A percentile compares a stretch with the other conserved stretches of the same genome.
phyloP scores from a whole-genome alignment of 2,329 filamentous ascomycete species.

The Pseudopyrenochaeta lycopersici region DNA sequence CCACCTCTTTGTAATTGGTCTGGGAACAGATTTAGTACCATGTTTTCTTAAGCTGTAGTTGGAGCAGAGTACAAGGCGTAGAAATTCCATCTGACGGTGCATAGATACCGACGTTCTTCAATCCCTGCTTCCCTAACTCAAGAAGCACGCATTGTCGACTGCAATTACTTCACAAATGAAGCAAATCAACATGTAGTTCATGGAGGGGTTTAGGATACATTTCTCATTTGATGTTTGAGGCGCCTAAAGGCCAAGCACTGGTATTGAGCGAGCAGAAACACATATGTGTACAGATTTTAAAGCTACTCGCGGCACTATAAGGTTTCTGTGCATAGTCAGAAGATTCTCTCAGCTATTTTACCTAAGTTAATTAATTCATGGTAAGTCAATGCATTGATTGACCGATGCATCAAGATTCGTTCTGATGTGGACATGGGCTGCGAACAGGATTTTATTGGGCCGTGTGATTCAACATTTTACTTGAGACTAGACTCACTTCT shows the following conservation, averaged over 20 bases:
- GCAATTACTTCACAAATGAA: conserved; percentile 63
- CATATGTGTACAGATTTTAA: conserved; percentile 18
- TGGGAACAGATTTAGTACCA: conserved; percentile 1
- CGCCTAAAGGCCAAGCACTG: conserved; percentile 56
- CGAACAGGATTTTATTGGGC: too few relatives aligned
- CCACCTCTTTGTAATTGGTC: conserved; percentile 9
- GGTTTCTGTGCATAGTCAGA: conserved; percentile 27
- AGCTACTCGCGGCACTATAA: conserved; percentile 34
- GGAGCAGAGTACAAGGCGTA: conserved; percentile 22
- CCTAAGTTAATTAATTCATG: too few relatives aligned
- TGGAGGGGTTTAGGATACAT: conserved; percentile 60
- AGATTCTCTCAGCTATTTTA: too few relatives aligned
- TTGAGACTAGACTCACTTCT: too few relatives aligned
- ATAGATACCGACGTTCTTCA: conserved; percentile 29
- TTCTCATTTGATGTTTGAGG: conserved; percentile 51
- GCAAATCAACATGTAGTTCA: conserved; percentile 53
- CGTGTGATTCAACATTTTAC: too few relatives aligned
- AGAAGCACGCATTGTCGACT: conserved; percentile 61
- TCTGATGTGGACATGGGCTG: too few relatives aligned
- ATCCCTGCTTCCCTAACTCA: conserved; percentile 55
- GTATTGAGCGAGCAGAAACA: conserved; percentile 45
- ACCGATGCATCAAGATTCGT: too few relatives aligned
- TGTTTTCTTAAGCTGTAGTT: not conserved
- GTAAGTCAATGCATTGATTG: not conserved
- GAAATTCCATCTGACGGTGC: conserved; percentile 26